Evolutionary conservation across 2,329 filamentous ascomycete genomes (phyloP).

Genomic region (Fusarium nodosum): DNA sequence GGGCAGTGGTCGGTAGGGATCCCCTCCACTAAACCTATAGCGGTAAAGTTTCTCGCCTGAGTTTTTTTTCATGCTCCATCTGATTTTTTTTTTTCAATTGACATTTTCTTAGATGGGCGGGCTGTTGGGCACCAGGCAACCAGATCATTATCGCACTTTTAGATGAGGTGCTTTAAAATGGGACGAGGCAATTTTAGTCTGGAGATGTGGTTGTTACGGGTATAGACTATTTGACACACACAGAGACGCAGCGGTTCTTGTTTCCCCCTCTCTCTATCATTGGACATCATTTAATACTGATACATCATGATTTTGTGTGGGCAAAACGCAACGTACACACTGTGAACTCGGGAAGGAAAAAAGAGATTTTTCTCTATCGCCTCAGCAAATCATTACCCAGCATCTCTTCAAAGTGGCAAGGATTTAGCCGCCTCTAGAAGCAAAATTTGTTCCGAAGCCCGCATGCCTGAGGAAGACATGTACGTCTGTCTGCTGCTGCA

Average conservation of each 20-base stretch:
- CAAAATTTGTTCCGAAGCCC: slow-evolving; percentile 24
- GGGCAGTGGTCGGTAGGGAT: slow-evolving; percentile 46
- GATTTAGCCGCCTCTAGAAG: slow-evolving; percentile 35
- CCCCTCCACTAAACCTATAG: slow-evolving; percentile 47
- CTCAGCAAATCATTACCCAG: slow-evolving; percentile 27
- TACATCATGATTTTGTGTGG: slow-evolving; percentile 10
- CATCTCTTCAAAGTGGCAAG: slow-evolving; percentile 32
- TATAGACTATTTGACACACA: background rate
- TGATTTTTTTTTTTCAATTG: slow-evolving; percentile 33
- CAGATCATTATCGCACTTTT: slow-evolving; percentile 20
- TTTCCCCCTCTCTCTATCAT: background rate
- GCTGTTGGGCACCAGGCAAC: slow-evolving; percentile 28
- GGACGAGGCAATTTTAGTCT: slow-evolving; percentile 40
- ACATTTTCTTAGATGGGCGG: background rate
- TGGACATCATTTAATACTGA: background rate
- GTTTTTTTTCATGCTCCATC: slow-evolving; percentile 50
- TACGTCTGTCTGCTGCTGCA: slow-evolving; percentile 6
- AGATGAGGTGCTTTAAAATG: slow-evolving; percentile 38
- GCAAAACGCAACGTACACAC: slow-evolving; percentile 22
- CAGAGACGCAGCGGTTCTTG: background rate
- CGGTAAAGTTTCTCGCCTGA: slow-evolving; percentile 48
- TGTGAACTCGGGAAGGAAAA: slow-evolving; percentile 9
- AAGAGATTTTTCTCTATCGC: slow-evolving; percentile 17
- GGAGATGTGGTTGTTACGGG: slow-evolving; percentile 16
- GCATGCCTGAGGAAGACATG: slow-evolving; percentile 23